Evolutionary conservation across 352 stramenopile genomes (phyloP), one percentile per base, ranked within the genome.

Genomic region (Phytophthora tentaculata): DNA sequence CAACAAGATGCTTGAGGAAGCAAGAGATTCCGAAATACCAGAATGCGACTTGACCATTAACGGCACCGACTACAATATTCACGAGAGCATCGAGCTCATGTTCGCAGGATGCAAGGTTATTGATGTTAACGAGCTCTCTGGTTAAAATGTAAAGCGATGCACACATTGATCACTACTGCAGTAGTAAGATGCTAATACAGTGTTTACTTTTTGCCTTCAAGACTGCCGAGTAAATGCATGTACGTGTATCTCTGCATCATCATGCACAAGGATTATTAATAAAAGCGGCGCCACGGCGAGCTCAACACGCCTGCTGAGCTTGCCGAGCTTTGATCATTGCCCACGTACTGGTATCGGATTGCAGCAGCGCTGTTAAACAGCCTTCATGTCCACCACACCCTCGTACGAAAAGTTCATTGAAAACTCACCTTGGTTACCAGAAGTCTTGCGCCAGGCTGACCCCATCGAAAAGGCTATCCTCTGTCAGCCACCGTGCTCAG

Each of bases 21-120:
- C 73, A 48, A 56, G 51, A n/a, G 61, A 69, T 14, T 43, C 61
- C 39, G 63, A 77, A 5, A 67, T 79, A 55, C 71, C 74, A 2
- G 64, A 75, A 28, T 81, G 74, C 45, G 44, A 69, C 13, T 43
- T 81, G 59, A 77, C 52, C 32, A 29, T 74, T 39, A 74, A 75
- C 29, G 73, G 66, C 26, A 61, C 62, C 0, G 43, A 52, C 26
- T 72, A 77, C 71, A 81, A 81, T 54, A 64, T 81, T 55, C 67
- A 80, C 58, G 62, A 74, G 17, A 74, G 61, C 14, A 61, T 78
- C 29, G 62, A 70, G 19, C 68, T 76, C 26, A 76, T 76, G 56
- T 52, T 61, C 20, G 62, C 68, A 17, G 62, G 45, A 17, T 73
- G 65, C 23, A 12, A 71, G 22, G 59, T 73, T 41, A 71, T 68